phyloP scores from a whole-genome alignment of 176 grass and related monocot species.

The Leersia perrieri region DNA sequence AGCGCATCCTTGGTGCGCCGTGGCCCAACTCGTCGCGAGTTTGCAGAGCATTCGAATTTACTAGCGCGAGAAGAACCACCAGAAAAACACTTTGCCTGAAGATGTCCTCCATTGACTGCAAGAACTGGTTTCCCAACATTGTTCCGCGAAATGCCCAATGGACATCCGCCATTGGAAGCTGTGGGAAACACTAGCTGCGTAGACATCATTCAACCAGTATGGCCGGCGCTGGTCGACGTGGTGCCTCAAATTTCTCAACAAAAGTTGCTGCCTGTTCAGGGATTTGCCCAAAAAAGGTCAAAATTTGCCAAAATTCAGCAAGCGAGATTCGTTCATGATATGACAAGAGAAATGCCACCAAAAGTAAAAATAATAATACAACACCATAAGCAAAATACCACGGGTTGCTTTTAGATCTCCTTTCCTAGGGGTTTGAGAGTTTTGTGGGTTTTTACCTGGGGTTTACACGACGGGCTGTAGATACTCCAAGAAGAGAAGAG shows the following conservation, averaged over 20 bases:
- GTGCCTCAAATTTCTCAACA: not conserved
- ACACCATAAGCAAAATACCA: not conserved
- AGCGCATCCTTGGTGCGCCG: slow-evolving; percentile 48
- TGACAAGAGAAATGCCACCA: not conserved
- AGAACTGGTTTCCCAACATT: slow-evolving; percentile 6
- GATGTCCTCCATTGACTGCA: not conserved
- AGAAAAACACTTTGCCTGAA: slow-evolving; percentile 22
- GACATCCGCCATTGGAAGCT: not conserved
- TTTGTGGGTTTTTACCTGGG: not conserved
- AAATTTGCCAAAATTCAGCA: not conserved
- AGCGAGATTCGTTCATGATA: not conserved
- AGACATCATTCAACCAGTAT: slow-evolving; percentile 20
- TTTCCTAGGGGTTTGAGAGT: not conserved
- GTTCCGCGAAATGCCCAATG: not conserved
- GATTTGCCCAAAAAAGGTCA: no score
- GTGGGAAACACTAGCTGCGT: slow-evolving; percentile 21
- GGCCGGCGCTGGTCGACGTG: not conserved
- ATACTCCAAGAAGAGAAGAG: not conserved
- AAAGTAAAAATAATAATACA: not conserved
- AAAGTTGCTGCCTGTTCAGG: not conserved
- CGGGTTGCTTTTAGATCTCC: not conserved
- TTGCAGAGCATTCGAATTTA: slow-evolving; percentile 38
- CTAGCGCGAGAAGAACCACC: not conserved
- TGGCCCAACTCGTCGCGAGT: slow-evolving; percentile 34
- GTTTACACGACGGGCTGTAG: not conserved